Base-by-base conservation (phyloP, 1,284 basidiomycete genomes). In the Malassezia sympodialis region DNA sequence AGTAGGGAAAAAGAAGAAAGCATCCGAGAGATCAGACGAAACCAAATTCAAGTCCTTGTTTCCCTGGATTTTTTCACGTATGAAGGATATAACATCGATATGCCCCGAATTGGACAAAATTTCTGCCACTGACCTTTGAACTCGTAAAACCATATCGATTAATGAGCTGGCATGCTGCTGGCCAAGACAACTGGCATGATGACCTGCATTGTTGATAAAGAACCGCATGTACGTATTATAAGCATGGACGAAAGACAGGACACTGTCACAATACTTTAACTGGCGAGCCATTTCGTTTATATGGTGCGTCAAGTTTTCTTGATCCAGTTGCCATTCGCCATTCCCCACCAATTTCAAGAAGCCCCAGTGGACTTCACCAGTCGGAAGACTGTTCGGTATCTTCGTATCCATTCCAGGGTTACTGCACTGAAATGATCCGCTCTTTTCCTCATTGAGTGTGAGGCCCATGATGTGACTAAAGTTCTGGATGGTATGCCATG, bases 211-310 rank as follows among this genome's bases (percentile, higher is more conserved):
- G 31, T 39, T 35, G 34, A 31, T 17, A 19, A 48, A 37, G 34
- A 48, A 48, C 12, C 34, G 31, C 15, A 48, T 48, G 17, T 48
- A 48, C 10, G 46, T 48, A 23, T 48, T 48, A 28, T 48, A 48
- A 11, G 46, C 46, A 27, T 48, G 46, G 7, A 48, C 19, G 34
- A 48, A 48, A 8, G 46, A 24, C 21, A 48, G 19, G 24, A 48
- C 19, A 27, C 24, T 48, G 19, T 48, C 11, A 23, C 46, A 48
- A 10, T 30, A 35, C 11, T 27, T 15, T 3, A 48, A 23, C 17
- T 48, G 46, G 17, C 17, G 34, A 4, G 31, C 31, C 46, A 48
- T 48, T 39, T 48, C 46, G 21, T 21, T 14, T 21, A 48, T 48
- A 28, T 48, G 24, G 10, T 39, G 19, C 27, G 4, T 11, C 11